These are phyloP conservation scores for Magnolia sinica DNA, from an alignment of 164 flowering plant species.

Conservation along the genomic window DNA sequence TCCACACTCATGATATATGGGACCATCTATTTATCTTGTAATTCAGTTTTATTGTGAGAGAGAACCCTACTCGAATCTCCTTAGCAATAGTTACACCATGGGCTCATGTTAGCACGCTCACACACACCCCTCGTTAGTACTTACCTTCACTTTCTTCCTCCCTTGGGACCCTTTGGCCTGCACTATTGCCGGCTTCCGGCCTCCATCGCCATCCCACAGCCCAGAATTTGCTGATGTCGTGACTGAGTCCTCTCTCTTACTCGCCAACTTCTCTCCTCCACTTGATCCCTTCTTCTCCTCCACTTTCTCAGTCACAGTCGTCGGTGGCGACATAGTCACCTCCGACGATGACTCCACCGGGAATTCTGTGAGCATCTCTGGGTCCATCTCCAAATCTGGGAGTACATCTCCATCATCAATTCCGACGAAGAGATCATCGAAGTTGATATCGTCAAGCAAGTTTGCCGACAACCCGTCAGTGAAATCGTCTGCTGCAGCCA, in stretches of 20 bases:
- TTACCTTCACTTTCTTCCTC: slow-evolving; percentile 61
- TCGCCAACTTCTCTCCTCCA: slow-evolving; percentile 40
- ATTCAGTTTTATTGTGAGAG: neutral
- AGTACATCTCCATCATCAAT: slow-evolving; percentile 54
- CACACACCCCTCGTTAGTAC: neutral
- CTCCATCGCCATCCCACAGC: slow-evolving; percentile 21
- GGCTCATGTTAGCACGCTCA: neutral
- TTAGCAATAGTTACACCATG: neutral
- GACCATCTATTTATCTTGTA: neutral
- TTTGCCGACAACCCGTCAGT: slow-evolving; percentile 38
- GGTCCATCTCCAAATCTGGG: slow-evolving; percentile 88
- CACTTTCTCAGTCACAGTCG: slow-evolving; percentile 9
- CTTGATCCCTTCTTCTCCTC: slow-evolving; percentile 19
- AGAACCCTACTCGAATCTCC: neutral
- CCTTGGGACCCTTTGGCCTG: slow-evolving; percentile 42
- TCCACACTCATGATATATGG: neutral
- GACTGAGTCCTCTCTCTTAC: slow-evolving; percentile 34
- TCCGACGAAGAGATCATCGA: slow-evolving; percentile 70
- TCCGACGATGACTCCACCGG: slow-evolving; percentile 48
- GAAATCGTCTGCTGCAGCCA: slow-evolving; percentile 34
- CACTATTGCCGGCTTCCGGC: slow-evolving; percentile 26
- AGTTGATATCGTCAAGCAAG: slow-evolving; percentile 71
- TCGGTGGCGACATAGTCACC: slow-evolving; percentile 8
- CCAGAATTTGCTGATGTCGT: slow-evolving; percentile 8
- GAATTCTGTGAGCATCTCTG: slow-evolving; percentile 69